A percentile compares a stretch with the other conserved stretches of the same genome.
phyloP scores from a whole-genome alignment of 1,284 basidiomycete genomes.

The Gymnopus androsaceus region DNA sequence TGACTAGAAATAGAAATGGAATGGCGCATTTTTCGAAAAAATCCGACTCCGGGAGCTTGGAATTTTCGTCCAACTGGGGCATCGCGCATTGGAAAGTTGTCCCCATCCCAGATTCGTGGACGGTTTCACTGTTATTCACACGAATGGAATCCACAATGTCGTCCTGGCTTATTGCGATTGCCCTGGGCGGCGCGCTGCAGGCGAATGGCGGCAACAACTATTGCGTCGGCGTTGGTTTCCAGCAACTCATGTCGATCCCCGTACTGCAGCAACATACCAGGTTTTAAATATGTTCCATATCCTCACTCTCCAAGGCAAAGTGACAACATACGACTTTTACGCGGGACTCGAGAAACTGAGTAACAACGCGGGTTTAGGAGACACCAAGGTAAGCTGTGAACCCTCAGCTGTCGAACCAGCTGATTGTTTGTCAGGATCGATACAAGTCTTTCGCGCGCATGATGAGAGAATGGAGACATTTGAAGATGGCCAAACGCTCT shows the following conservation, averaged over 20 bases:
- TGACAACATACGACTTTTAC: constrained; percentile 10
- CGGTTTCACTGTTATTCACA: constrained; percentile 12
- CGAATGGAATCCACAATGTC: constrained; percentile 4
- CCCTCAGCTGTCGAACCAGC: too few species aligned
- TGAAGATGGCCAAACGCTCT: constrained; percentile 29
- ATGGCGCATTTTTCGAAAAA: constrained; percentile 14
- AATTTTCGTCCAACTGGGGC: constrained; percentile 17
- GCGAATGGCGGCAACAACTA: constrained; percentile 2
- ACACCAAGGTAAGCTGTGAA: too few species aligned
- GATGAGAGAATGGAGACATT: constrained; percentile 22
- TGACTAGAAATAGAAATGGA: constrained; percentile 14
- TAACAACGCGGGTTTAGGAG: constrained; percentile 1
- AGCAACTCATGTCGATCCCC: constrained; percentile 6
- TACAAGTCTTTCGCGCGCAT: constrained; percentile 22
- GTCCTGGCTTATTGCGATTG: constrained; percentile 2
- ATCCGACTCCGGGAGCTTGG: constrained; percentile 10
- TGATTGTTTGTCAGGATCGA: too few species aligned
- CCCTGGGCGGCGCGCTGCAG: background rate
- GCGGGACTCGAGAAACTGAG: constrained; percentile 15
- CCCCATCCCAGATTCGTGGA: background rate
- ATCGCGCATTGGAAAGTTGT: background rate
- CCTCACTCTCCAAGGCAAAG: constrained; percentile 5
- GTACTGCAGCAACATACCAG: constrained; percentile 10
- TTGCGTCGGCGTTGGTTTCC: constrained; percentile 9
- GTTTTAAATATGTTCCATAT: constrained; percentile 7